Conservation (phyloP, 202 grass and related monocot genomes). For the Zizania palustris region DNA sequence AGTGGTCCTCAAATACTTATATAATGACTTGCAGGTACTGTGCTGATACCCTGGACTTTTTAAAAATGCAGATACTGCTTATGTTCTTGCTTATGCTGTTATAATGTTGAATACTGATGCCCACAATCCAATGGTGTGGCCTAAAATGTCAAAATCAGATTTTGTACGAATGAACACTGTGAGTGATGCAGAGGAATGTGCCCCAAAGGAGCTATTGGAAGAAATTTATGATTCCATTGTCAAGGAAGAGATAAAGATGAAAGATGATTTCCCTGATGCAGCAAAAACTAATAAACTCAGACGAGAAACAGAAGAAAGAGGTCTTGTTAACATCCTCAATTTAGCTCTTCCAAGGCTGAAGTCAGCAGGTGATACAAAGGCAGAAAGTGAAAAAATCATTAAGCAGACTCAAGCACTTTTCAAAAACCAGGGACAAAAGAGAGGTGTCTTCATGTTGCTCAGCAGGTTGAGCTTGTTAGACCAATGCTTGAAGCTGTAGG, state of each 20-base stretch:
- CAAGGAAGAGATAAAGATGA: conserved; percentile 96
- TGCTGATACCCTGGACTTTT: conserved; percentile 97
- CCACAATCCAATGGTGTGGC: conserved; percentile 99
- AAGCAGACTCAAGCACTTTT: conserved; percentile 90
- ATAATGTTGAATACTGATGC: conserved; percentile 99
- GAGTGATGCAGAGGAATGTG: conserved; percentile 87
- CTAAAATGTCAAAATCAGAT: conserved; percentile 98
- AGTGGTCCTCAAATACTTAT: conserved; percentile 42
- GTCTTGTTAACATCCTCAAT: conserved; percentile 96
- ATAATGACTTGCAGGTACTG: conserved; percentile 80
- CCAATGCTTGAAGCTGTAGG: conserved; percentile 99
- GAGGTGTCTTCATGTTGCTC: conserved; percentile 82
- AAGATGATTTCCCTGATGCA: conserved; percentile 52
- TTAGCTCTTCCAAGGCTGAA: conserved; percentile 91
- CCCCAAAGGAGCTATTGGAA: conserved; percentile 88
- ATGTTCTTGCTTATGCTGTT: conserved; percentile 98
- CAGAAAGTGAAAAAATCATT: conserved; percentile 91
- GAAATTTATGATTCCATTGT: conserved; percentile 99
- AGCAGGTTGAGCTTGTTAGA: conserved; percentile 92
- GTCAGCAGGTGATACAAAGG: conserved; percentile 80
- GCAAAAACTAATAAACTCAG: conserved; percentile 55
- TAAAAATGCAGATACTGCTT: conserved; percentile 97
- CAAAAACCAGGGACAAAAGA: conserved; percentile 85
- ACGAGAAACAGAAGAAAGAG: conserved; percentile 80
- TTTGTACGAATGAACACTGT: conserved; percentile 94